Percentiles rank a stretch among this genome's conserved stretches.
Evolutionary conservation across 129 eudicot species (phyloP).

Genomic region (Tagetes erecta): DNA sequence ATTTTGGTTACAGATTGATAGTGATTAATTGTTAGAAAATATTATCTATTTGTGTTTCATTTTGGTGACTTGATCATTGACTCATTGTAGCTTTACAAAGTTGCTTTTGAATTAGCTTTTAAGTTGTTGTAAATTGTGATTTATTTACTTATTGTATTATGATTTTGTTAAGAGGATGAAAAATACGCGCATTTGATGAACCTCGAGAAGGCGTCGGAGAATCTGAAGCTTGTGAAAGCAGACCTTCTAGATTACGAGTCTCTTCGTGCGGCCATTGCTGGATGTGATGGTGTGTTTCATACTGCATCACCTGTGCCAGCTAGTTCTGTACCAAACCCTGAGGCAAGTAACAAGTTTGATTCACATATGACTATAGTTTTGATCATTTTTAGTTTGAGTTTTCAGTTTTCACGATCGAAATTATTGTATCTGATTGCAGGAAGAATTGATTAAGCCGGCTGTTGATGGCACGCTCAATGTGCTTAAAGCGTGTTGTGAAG

Average conservation of each 20-base stretch:
- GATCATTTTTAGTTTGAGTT: not conserved
- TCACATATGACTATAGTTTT: not conserved
- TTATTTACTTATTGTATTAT: not conserved
- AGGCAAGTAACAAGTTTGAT: slow-evolving; percentile 60
- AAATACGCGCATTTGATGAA: slow-evolving; percentile 63
- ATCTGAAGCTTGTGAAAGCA: slow-evolving; percentile 69
- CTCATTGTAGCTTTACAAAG: not conserved
- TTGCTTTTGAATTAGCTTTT: not conserved
- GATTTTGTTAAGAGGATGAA: slow-evolving; percentile 47
- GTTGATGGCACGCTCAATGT: slow-evolving; percentile 80
- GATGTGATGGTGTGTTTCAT: slow-evolving; percentile 83
- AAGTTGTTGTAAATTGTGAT: no score
- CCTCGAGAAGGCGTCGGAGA: slow-evolving; percentile 63
- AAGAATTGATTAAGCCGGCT: slow-evolving; percentile 78
- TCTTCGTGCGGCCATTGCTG: slow-evolving; percentile 52
- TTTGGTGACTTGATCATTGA: not conserved
- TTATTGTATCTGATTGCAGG: slow-evolving; percentile 43
- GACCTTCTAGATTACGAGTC: slow-evolving; percentile 73
- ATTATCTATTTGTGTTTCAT: not conserved
- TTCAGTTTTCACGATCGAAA: not conserved
- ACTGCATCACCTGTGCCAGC: slow-evolving; percentile 86
- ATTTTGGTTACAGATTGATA: not conserved
- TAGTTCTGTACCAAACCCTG: slow-evolving; percentile 68
- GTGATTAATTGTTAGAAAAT: not conserved
- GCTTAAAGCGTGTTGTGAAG: slow-evolving; percentile 77